Base-by-base conservation (phyloP, 768 basidiomycete species). In the Cytidiella melzeri region DNA sequence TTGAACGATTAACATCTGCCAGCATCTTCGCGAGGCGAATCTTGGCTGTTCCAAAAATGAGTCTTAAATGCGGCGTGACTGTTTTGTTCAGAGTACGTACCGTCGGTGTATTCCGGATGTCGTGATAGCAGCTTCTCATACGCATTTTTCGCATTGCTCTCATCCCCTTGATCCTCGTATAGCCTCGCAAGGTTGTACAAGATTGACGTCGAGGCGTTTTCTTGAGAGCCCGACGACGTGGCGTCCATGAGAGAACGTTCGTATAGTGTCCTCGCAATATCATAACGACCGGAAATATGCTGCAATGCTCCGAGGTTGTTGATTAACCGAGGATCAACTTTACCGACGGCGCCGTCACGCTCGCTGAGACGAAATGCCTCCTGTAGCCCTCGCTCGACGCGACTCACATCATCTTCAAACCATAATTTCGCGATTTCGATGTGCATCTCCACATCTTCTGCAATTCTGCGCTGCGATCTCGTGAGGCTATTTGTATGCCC, bases 21-120 rank as follows among this genome's bases (percentile, higher is more conserved):
- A 85, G 73, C 77, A 97, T 84, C 15, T 87, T 79, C 0, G 94
- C 90, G 54, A 90, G 86, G 21, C 95, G 85, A 39, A 95, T 80
- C 72, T 98, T 98, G 55, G 94, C 95, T 98, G 58, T 38, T 45
- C 39, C 1, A 3, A n/a, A n/a, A n/a, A n/a, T n/a, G n/a, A n/a
- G n/a, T n/a, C n/a, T n/a, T n/a, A n/a, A n/a, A n/a, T n/a, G n/a
- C n/a, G n/a, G n/a, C n/a, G n/a, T n/a, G n/a, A n/a, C n/a, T n/a
- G n/a, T n/a, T n/a, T n/a, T n/a, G n/a, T n/a, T n/a, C n/a, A n/a
- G n/a, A n/a, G n/a, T n/a, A 71, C 86, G 41, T 56, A 95, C 94
- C 95, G 62, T 97, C 95, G 20, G 93, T 79, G 62, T 95, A 97
- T 68, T 98, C 96, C 1, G 94, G 92, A 72, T 98, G 95, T 46